A percentile compares a stretch with the other conserved stretches of the same genome.
phyloP scores from a whole-genome alignment of 106 monocot genomes.

The Acorus calamus region DNA sequence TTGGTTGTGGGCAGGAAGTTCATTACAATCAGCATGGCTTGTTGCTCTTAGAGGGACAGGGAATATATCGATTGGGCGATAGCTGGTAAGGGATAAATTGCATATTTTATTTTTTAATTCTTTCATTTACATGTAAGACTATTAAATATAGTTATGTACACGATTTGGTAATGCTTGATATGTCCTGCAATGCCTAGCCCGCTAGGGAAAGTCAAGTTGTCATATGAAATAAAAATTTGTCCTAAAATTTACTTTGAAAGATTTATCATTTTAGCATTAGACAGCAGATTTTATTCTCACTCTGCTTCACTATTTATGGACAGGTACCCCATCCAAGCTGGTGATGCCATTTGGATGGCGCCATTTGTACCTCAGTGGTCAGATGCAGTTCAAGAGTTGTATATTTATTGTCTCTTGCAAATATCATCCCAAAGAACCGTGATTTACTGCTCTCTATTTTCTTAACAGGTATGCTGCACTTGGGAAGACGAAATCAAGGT shows the following conservation, averaged over 20 bases:
- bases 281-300: too few species aligned
- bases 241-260: too few species aligned
- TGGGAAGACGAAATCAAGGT: constrained; percentile 60
- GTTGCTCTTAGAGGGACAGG: constrained; percentile 89
- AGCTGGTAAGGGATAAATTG: constrained; percentile 39
- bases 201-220: too few species aligned
- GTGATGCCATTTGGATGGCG: constrained; percentile 98
- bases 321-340: constrained; percentile 95
- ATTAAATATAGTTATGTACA: too few species aligned
- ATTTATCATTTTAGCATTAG: too few species aligned
- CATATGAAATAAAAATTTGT: too few species aligned
- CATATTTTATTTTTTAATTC: background rate
- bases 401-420: too few species aligned
- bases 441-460: background rate
- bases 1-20: constrained; percentile 59
- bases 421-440: too few species aligned
- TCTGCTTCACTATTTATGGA: background rate
- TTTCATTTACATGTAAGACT: background rate
- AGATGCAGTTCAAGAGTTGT: background rate
- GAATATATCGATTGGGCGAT: constrained; percentile 89
- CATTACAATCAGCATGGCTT: constrained; percentile 98
- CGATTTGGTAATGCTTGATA: too few species aligned
- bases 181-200: too few species aligned
- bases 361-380: constrained; percentile 97
- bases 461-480: constrained; percentile 81